Evolutionary conservation across 345 rosid genomes (phyloP).

Genomic region (Rhizophora apiculata): DNA sequence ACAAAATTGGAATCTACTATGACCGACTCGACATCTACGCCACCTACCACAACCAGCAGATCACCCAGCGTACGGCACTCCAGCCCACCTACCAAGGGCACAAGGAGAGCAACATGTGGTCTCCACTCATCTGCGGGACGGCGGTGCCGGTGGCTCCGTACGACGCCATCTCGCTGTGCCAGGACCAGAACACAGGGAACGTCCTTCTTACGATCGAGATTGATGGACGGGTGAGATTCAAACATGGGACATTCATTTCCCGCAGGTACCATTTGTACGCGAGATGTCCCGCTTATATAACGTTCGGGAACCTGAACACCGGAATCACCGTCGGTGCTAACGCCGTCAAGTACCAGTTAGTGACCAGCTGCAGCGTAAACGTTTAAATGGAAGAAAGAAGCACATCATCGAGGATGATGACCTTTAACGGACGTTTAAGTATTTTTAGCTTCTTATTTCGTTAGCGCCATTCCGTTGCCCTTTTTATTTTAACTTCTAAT

Average conservation of each 20-base stretch:
- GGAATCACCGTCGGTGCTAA: slow-evolving; percentile 57
- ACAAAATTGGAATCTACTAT: slow-evolving; percentile 77
- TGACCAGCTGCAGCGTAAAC: slow-evolving; percentile 56
- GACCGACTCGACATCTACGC: slow-evolving; percentile 73
- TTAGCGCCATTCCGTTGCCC: no score
- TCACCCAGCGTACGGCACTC: slow-evolving; percentile 56
- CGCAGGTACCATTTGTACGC: slow-evolving; percentile 64
- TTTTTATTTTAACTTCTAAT: no score
- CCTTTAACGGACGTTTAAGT: slow-evolving; percentile 17
- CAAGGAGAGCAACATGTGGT: slow-evolving; percentile 70
- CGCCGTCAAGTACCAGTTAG: slow-evolving; percentile 66
- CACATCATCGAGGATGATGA: background rate
- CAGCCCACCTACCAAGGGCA: slow-evolving; percentile 59
- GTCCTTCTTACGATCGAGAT: slow-evolving; percentile 51
- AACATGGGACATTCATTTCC: slow-evolving; percentile 58
- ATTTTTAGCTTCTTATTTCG: no score
- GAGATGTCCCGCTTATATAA: slow-evolving; percentile 54
- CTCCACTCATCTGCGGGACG: slow-evolving; percentile 65
- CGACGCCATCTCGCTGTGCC: slow-evolving; percentile 41
- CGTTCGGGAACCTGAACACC: slow-evolving; percentile 43
- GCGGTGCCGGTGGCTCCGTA: slow-evolving; percentile 76
- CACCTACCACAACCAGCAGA: slow-evolving; percentile 66
- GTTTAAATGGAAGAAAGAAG: slow-evolving; percentile 40
- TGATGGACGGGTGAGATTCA: slow-evolving; percentile 87
- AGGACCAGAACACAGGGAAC: slow-evolving; percentile 54